Conservation (phyloP, 805 yeast genomes). For the Komagataella ulmi region DNA sequence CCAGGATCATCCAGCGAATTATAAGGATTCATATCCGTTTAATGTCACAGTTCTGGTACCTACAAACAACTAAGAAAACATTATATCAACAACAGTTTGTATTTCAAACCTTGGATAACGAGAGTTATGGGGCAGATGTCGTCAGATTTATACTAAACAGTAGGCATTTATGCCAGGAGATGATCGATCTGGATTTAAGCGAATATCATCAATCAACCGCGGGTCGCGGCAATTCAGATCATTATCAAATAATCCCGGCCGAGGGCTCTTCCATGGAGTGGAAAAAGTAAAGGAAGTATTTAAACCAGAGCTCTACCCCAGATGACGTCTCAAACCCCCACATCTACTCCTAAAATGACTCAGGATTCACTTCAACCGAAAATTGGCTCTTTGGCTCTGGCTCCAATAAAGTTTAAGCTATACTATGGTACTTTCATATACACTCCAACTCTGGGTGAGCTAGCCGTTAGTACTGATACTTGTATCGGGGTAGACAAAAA, state of each 20-base stretch:
- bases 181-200: neutral
- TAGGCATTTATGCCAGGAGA: neutral
- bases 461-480: slow-evolving; percentile 43
- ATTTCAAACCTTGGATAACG: neutral
- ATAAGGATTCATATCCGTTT: neutral
- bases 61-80: neutral
- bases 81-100: neutral
- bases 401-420: slow-evolving; percentile 18
- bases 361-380: neutral
- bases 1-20: neutral
- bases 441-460: slow-evolving; percentile 43
- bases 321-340: neutral
- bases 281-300: neutral
- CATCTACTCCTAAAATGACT: neutral
- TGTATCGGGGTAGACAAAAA: slow-evolving; percentile 46
- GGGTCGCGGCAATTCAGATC: neutral
- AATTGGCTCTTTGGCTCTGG: neutral
- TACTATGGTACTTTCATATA: slow-evolving; percentile 66
- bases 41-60: neutral
- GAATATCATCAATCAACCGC: neutral
- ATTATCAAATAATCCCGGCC: neutral
- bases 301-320: neutral
- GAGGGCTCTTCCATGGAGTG: neutral
- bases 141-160: neutral
- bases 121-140: neutral